These are phyloP conservation scores for Pseudonitzschia multiseries DNA, from an alignment of 108 stramenopile species.

Conservation along the genomic window DNA sequence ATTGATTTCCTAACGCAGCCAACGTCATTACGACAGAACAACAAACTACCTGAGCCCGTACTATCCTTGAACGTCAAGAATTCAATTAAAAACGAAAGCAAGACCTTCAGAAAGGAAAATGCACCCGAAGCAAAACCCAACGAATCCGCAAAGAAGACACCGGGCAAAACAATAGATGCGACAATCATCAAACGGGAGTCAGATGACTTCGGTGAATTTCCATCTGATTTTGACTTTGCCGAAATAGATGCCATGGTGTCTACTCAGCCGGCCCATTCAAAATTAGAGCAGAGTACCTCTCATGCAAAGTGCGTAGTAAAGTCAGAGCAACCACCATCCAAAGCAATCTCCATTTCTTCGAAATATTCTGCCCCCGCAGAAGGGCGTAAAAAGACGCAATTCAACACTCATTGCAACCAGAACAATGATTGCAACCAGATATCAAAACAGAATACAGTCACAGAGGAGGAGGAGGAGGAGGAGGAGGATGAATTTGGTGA, in stretches of 20 bases:
- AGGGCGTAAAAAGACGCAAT: not conserved
- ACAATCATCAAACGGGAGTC: not conserved
- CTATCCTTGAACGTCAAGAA: not conserved
- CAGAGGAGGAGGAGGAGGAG: slow-evolving; percentile 34
- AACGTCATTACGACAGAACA: not conserved
- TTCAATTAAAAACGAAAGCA: not conserved
- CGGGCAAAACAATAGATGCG: not conserved
- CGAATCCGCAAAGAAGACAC: not conserved
- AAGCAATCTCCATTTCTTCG: not conserved
- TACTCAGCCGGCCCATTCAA: slow-evolving; percentile 18
- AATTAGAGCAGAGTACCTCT: not conserved
- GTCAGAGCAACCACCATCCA: not conserved
- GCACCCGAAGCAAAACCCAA: not conserved
- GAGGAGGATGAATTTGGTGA: slow-evolving; percentile 41
- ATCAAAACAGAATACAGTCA: not conserved
- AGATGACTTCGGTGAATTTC: slow-evolving; percentile 43
- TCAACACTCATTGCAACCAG: not conserved
- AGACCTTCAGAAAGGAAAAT: not conserved
- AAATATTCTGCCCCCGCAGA: not conserved
- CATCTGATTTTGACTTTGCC: slow-evolving; percentile 49
- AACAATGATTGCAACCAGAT: not conserved
- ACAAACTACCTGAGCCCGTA: not conserved
- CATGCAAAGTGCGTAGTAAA: not conserved
- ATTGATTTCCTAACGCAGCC: slow-evolving; percentile 24
- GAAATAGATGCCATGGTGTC: slow-evolving; percentile 45